phyloP scores from a whole-genome alignment of 2,329 filamentous ascomycete genomes.

The Penicillium verrucosum region DNA sequence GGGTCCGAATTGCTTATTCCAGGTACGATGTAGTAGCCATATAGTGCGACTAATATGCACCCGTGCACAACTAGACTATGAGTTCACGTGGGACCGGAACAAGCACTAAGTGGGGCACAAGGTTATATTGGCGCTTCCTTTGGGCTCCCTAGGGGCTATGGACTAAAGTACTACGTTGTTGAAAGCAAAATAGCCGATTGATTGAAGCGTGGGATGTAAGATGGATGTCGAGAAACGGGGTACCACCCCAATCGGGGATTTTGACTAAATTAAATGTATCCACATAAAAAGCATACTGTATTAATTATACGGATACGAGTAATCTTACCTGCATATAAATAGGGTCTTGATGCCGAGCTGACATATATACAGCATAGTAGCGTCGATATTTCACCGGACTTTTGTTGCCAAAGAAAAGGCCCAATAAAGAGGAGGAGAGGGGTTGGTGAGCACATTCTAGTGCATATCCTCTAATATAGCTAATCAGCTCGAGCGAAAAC shows the following conservation, averaged over 20 bases:
- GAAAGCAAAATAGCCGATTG: background rate
- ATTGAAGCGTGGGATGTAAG: background rate
- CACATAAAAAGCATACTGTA: background rate
- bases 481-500: background rate
- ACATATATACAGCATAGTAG: no score
- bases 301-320: background rate
- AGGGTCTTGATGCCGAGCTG: background rate
- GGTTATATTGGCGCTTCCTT: background rate
- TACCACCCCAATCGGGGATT: background rate
- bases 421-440: background rate
- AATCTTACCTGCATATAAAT: background rate
- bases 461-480: background rate
- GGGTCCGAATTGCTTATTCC: background rate
- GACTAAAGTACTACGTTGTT: background rate
- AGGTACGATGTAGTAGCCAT: background rate
- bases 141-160: no score
- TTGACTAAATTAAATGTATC: background rate
- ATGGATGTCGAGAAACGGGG: background rate
- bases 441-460: background rate
- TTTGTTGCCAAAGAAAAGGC: no score
- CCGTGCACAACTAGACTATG: background rate
- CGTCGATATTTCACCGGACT: background rate
- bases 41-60: background rate
- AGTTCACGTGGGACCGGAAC: background rate
- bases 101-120: background rate